Evolutionary conservation across 768 basidiomycete genomes (phyloP).

Genomic region (Tylopilus subfusipes): DNA sequence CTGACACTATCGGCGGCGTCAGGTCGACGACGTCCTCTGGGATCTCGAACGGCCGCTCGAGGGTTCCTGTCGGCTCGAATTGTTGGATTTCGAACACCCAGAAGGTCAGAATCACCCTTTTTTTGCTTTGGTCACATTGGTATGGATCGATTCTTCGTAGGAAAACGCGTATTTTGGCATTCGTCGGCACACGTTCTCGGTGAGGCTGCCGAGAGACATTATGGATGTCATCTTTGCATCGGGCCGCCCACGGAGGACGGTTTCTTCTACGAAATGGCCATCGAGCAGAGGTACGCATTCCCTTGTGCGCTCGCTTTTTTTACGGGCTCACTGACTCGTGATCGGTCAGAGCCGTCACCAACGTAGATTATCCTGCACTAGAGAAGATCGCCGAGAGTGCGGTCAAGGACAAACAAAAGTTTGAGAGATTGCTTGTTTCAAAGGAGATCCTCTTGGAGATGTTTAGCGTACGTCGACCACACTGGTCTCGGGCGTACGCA

Average conservation of each 20-base stretch:
- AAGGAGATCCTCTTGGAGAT: slow-evolving; percentile 96
- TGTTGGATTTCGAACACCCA: slow-evolving; percentile 90
- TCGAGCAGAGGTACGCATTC: slow-evolving; percentile 60
- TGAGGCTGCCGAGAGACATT: slow-evolving; percentile 93
- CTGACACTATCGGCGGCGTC: background rate
- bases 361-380: slow-evolving; percentile 80
- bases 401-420: slow-evolving; percentile 96
- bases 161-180: slow-evolving; percentile 99
- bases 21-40: slow-evolving; percentile 86
- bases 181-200: slow-evolving; percentile 98
- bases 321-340: background rate
- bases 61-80: slow-evolving; percentile 68
- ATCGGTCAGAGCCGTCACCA: slow-evolving; percentile 61
- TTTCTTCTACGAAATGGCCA: slow-evolving; percentile 99
- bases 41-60: slow-evolving; percentile 96
- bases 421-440: slow-evolving; percentile 88
- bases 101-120: slow-evolving; percentile 49
- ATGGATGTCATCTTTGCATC: slow-evolving; percentile 94
- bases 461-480: slow-evolving; percentile 72
- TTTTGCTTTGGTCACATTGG: background rate
- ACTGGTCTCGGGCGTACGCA: background rate
- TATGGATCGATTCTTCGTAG: slow-evolving; percentile 31
- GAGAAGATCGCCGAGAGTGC: slow-evolving; percentile 86
- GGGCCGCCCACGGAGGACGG: slow-evolving; percentile 97
- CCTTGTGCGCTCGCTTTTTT: background rate